Percentiles rank a stretch among this genome's conserved stretches.
These are phyloP conservation scores for Trypanosoma rangeli DNA, from an alignment of 208 protist species.

Conservation along the genomic window DNA sequence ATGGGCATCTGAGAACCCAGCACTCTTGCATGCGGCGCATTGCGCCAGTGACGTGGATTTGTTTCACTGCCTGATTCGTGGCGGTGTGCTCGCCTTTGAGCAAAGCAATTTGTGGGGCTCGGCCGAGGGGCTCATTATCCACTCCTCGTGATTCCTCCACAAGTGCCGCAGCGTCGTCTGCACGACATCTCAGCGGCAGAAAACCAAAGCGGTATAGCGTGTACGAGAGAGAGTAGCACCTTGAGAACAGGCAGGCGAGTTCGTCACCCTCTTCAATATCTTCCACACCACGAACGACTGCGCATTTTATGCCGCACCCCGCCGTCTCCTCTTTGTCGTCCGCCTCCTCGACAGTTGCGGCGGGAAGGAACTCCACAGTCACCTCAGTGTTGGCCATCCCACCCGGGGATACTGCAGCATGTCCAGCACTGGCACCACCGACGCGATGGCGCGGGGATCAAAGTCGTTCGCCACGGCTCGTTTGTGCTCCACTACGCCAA, in stretches of 20 bases:
- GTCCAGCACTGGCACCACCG: slow-evolving; percentile 56
- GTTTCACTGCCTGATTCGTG: no score
- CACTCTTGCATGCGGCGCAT: no score
- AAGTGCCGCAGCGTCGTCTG: slow-evolving; percentile 22
- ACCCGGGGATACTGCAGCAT: slow-evolving; percentile 53
- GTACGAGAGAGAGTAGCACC: slow-evolving; percentile 68
- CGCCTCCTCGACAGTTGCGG: no score
- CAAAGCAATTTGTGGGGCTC: no score
- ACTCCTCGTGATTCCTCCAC: neutral
- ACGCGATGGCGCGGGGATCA: slow-evolving; percentile 35
- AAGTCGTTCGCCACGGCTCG: slow-evolving; percentile 37
- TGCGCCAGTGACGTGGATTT: no score
- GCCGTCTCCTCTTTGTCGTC: no score
- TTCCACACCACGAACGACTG: slow-evolving; percentile 37
- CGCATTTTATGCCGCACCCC: neutral
- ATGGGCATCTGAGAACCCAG: no score
- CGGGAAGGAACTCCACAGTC: slow-evolving; percentile 25
- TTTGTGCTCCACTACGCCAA: slow-evolving; percentile 38
- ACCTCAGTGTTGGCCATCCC: slow-evolving; percentile 42
- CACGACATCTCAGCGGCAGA: slow-evolving; percentile 40
- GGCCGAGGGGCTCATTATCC: no score
- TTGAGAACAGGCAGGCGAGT: slow-evolving; percentile 47
- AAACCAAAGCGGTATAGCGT: slow-evolving; percentile 70
- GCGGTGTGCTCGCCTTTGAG: no score
- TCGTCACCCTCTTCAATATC: slow-evolving; percentile 50